Base-by-base conservation (phyloP, 192 early-diverging fungal species). In the Spizellomyces sp. region DNA sequence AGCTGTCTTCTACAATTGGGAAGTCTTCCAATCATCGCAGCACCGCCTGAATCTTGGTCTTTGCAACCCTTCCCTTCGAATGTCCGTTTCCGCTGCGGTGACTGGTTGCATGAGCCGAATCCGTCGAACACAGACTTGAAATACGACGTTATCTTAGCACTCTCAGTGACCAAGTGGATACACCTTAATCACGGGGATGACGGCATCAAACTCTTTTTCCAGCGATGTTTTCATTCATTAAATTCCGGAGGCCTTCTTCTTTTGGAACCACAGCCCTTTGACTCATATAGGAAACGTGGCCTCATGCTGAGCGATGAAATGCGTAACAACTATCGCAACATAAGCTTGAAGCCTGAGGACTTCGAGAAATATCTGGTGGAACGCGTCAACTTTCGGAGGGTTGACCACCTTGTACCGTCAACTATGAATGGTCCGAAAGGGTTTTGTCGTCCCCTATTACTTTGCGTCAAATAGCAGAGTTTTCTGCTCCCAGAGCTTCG, bases 121-220 rank as follows among this genome's bases (percentile, higher is more conserved):
- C 71, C 81, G 3, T 45, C 65, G 12, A 6, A 46, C 5, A 15
- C n/a, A 45, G 14, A 58, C 67, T 9, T 45, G 58, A 27, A 64
- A 81, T 91, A 81, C 74, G 88, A 94, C 75, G 82, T 83, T 14
- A 82, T 94, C 42, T 67, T 92, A 9, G 89, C 86, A 0, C 79
- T 94, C 10, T 86, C 83, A 44, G 75, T 95, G 21, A 88, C 88
- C 8, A 95, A 95, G 71, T 93, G 92, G 92, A 90, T 95, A 55
- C 93, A 95, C 62, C 75, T 95, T 15, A 83, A 90, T 68, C 66
- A 83, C 19, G 92, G 91, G 0, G 93, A 95, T 67, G 69, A 74
- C 8, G 92, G 90, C 3, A 47, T 95, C 9, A 74, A 84, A 45
- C 48, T 59, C 27, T 92, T 93, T 58, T 93, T 95, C 67, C 67